Evolutionary conservation across 2,329 filamentous ascomycete species (phyloP).

Genomic region (Alternaria conjuncta): DNA sequence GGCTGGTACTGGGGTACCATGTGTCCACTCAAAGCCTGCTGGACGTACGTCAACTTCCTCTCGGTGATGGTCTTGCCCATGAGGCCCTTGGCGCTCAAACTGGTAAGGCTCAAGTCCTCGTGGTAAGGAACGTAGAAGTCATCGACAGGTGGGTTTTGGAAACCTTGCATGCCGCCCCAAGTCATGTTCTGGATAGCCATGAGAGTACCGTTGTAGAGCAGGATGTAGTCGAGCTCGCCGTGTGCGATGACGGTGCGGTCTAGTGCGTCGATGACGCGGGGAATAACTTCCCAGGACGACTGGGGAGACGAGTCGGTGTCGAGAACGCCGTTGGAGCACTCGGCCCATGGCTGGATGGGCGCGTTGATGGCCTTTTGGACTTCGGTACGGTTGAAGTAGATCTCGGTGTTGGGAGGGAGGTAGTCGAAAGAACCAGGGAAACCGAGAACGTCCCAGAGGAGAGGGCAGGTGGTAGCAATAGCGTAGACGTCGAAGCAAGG

Average conservation of each 20-base stretch:
- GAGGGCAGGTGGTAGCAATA: slow-evolving; percentile 73
- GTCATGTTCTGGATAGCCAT: slow-evolving; percentile 82
- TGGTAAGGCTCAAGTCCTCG: slow-evolving; percentile 52
- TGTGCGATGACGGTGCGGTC: slow-evolving; percentile 75
- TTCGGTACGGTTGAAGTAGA: slow-evolving; percentile 75
- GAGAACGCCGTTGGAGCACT: slow-evolving; percentile 61
- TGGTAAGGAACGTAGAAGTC: slow-evolving; percentile 75
- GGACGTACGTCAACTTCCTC: slow-evolving; percentile 75
- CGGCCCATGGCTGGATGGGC: slow-evolving; percentile 61
- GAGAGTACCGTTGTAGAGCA: slow-evolving; percentile 72
- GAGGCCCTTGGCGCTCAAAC: slow-evolving; percentile 67
- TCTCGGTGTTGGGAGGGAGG: slow-evolving; percentile 63
- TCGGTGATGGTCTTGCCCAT: slow-evolving; percentile 76
- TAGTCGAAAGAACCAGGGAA: slow-evolving; percentile 72
- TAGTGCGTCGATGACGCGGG: slow-evolving; percentile 74
- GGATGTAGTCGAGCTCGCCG: slow-evolving; percentile 71
- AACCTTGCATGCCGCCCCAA: slow-evolving; percentile 74
- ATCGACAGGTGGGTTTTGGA: slow-evolving; percentile 65
- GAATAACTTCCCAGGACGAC: slow-evolving; percentile 65
- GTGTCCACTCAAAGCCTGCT: slow-evolving; percentile 70
- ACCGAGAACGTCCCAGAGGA: slow-evolving; percentile 71
- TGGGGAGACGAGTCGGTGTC: slow-evolving; percentile 61
- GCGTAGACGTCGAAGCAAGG: slow-evolving; percentile 83
- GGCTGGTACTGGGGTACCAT: slow-evolving; percentile 73
- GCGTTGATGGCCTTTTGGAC: slow-evolving; percentile 74